A percentile compares a stretch with the other conserved stretches of the same genome.
These are phyloP conservation scores for Colletotrichum eleusines DNA, from an alignment of 2,329 filamentous ascomycete species.

Conservation along the genomic window DNA sequence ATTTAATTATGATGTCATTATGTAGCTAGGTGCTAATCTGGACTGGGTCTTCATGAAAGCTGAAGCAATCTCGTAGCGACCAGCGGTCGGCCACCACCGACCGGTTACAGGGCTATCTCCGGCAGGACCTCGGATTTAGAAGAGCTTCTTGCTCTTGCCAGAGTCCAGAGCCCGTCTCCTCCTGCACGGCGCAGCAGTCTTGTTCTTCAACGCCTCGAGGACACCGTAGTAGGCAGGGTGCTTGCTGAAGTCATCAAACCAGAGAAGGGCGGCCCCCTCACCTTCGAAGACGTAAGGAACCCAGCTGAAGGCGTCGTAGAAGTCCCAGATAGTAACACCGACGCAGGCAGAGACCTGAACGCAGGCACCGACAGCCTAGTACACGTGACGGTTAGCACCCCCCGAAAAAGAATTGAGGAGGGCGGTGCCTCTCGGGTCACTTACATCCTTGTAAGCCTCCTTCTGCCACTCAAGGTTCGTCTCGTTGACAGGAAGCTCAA, in stretches of 20 bases:
- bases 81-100: neutral
- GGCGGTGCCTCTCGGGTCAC: neutral
- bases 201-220: conserved; percentile 52
- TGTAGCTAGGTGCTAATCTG: neutral
- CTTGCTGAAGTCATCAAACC: conserved; percentile 56
- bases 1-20: neutral
- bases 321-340: conserved; percentile 53
- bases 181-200: conserved; percentile 34
- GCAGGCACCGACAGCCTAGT: conserved; percentile 46
- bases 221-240: conserved; percentile 58
- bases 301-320: conserved; percentile 55
- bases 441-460: conserved; percentile 45
- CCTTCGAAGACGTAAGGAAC: conserved; percentile 56
- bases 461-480: conserved; percentile 48
- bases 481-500: conserved; percentile 48
- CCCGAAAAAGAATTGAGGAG: neutral
- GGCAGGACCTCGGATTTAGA: neutral
- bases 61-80: no score
- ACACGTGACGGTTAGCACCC: neutral
- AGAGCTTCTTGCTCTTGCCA: conserved; percentile 30
- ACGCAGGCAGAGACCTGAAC: conserved; percentile 48
- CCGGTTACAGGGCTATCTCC: neutral
- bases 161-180: conserved; percentile 25
- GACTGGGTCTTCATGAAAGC: neutral
- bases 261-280: conserved; percentile 56